These are phyloP conservation scores for Ogataea henricii DNA, from an alignment of 805 yeast species.

Conservation along the genomic window DNA sequence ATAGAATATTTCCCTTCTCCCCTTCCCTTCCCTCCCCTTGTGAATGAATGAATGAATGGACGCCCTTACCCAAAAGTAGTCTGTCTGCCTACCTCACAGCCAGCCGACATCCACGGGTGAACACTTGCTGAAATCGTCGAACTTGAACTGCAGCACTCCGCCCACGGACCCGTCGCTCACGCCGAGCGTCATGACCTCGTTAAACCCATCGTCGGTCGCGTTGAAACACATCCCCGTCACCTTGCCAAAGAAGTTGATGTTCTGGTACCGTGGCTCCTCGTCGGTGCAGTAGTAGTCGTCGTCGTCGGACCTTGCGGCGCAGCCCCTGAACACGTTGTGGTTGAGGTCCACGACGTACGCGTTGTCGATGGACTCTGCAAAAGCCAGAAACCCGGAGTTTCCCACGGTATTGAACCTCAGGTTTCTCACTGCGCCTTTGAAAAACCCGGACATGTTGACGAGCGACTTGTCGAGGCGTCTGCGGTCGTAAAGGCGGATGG, in stretches of 20 bases:
- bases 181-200: constrained; percentile 54
- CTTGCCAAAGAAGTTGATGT: constrained; percentile 57
- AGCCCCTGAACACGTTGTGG: neutral
- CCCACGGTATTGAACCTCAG: constrained; percentile 51
- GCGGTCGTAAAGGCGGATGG: constrained; percentile 54
- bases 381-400: constrained; percentile 43
- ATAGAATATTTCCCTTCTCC: neutral
- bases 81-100: constrained; percentile 11
- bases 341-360: constrained; percentile 49
- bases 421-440: constrained; percentile 52
- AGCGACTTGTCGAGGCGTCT: constrained; percentile 32
- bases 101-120: constrained; percentile 18
- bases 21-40: no score
- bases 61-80: neutral
- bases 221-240: constrained; percentile 56
- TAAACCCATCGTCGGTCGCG: constrained; percentile 41
- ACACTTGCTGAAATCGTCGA: constrained; percentile 19
- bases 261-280: constrained; percentile 37
- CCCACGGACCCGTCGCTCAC: constrained; percentile 58
- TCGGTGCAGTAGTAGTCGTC: constrained; percentile 4
- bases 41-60: neutral
- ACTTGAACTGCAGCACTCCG: constrained; percentile 53
- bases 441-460: constrained; percentile 21
- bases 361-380: constrained; percentile 63
- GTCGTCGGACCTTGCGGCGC: neutral